Evolutionary conservation across 1,139 yeast genomes (phyloP).

Genomic region (Casaregolazyma suthepensis): DNA sequence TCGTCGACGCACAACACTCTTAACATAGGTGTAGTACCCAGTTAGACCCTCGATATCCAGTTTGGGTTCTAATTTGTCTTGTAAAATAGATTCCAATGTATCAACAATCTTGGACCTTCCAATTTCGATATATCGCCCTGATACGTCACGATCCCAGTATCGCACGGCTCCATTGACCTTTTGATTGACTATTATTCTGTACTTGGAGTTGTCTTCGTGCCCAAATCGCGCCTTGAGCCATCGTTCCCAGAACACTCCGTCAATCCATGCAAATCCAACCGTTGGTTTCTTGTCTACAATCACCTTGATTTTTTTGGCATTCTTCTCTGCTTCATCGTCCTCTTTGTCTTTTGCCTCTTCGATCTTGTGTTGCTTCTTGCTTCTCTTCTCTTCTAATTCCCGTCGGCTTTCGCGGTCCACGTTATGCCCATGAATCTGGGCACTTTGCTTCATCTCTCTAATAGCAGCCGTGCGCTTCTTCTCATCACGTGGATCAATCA

Average conservation of each 20-base stretch:
- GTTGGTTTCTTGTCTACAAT: slow-evolving; percentile 23
- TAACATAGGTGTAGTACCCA: slow-evolving; percentile 17
- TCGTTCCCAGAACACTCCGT: slow-evolving; percentile 33
- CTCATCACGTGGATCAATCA: slow-evolving; percentile 31
- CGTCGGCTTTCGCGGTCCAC: slow-evolving; percentile 24
- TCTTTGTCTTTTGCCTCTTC: slow-evolving; percentile 33
- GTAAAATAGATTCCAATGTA: slow-evolving; percentile 23
- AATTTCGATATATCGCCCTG: slow-evolving; percentile 25
- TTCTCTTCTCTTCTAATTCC: slow-evolving; percentile 27
- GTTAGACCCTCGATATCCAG: slow-evolving; percentile 19
- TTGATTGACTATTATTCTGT: slow-evolving; percentile 27
- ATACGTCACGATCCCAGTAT: slow-evolving; percentile 30
- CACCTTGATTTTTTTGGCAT: slow-evolving; percentile 29
- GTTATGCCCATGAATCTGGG: slow-evolving; percentile 25
- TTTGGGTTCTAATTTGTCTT: slow-evolving; percentile 22
- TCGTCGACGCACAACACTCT: not conserved
- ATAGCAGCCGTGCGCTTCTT: slow-evolving; percentile 24
- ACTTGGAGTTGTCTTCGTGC: slow-evolving; percentile 15
- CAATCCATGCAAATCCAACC: slow-evolving; percentile 36
- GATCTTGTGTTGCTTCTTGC: slow-evolving; percentile 30
- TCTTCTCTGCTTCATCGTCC: slow-evolving; percentile 29
- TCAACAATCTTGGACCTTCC: slow-evolving; percentile 27
- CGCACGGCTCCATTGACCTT: slow-evolving; percentile 21
- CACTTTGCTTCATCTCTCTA: slow-evolving; percentile 29
- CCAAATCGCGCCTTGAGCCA: slow-evolving; percentile 33